Conservation (phyloP, 176 grass and related monocot genomes). For the Juncus inflexus region DNA sequence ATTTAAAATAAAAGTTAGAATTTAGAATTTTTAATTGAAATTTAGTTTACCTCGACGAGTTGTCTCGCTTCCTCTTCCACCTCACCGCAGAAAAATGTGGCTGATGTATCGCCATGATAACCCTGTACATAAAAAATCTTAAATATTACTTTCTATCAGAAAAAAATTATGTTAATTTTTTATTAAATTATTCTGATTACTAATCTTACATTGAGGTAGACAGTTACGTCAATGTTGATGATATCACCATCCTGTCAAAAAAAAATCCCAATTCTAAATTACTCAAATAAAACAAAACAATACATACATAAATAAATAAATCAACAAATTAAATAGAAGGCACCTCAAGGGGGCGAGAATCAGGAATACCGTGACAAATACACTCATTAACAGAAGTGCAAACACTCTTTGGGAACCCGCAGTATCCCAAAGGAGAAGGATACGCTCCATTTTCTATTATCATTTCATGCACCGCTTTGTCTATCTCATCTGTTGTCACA, state of each 20-base stretch:
- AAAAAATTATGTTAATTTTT: neutral
- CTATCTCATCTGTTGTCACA: conserved; percentile 89
- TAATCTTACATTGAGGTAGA: conserved; percentile 85
- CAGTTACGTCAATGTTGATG: conserved; percentile 95
- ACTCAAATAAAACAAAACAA: neutral
- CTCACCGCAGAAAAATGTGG: conserved; percentile 85
- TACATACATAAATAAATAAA: conserved; percentile 1
- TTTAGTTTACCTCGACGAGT: conserved; percentile 61
- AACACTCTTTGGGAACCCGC: conserved; percentile 87
- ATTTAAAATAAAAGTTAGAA: neutral
- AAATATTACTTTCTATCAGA: neutral
- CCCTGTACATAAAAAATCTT: conserved; percentile 43
- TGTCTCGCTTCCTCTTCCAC: conserved; percentile 83
- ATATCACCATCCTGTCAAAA: conserved; percentile 88
- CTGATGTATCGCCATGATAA: conserved; percentile 96
- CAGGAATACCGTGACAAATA: conserved; percentile 96
- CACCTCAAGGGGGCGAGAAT: conserved; percentile 88
- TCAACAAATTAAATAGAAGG: neutral
- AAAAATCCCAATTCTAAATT: conserved; percentile 23
- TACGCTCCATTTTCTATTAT: conserved; percentile 89
- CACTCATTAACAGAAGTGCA: conserved; percentile 97
- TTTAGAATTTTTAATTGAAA: conserved; percentile 1
- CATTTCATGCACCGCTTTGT: conserved; percentile 92
- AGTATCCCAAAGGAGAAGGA: conserved; percentile 89
- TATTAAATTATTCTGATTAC: neutral